Base-by-base conservation (phyloP, 2,329 filamentous ascomycete genomes). In the Atkinsonella hypoxylon region DNA sequence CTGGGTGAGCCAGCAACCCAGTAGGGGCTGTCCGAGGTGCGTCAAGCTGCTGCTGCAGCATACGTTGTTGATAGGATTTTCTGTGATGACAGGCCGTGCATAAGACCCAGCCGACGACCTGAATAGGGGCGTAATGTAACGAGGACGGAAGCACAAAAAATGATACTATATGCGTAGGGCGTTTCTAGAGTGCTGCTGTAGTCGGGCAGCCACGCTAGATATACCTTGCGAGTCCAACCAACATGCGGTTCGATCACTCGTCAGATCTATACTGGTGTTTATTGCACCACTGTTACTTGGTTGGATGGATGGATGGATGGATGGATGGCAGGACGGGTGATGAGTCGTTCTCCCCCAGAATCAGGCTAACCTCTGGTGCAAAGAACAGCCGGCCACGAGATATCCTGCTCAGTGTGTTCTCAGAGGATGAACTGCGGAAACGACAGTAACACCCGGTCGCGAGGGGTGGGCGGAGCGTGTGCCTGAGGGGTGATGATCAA, bases 11-110 rank as follows among this genome's bases (percentile, higher is more conserved):
- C 41, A 38, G 42, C 46, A 52, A 50, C 51, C 58, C 59, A 61
- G 55, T 60, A 55, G 56, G 55, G 54, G 52, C 49, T 45, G 54
- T 58, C 56, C 53, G 55, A 54, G 55, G 55, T 57, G 57, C 58
- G 56, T 45, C 43, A 49, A 55, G 38, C 52, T 54, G 51, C 52
- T 54, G 51, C 48, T 46, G 54, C 54, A 55, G 54, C 53, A 50
- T 46, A 49, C 49, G 49, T 47, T 42, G 47, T 43, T 56, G 54
- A 57, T 59, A 54, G 55, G 57, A 46, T 49, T 52, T 46, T 39
- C n/a, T 30, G n/a, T 22, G 22, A 8, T 12, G 34, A n/a, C 43
- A 44, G 34, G 42, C 22, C 17, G 43, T 42, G 43, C 48, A 46
- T 46, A 26, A 20, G 18, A 45, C 38, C 13, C n/a, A 18, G 15